phyloP scores from a whole-genome alignment of 805 yeast genomes.

The Lachancea nothofagi region DNA sequence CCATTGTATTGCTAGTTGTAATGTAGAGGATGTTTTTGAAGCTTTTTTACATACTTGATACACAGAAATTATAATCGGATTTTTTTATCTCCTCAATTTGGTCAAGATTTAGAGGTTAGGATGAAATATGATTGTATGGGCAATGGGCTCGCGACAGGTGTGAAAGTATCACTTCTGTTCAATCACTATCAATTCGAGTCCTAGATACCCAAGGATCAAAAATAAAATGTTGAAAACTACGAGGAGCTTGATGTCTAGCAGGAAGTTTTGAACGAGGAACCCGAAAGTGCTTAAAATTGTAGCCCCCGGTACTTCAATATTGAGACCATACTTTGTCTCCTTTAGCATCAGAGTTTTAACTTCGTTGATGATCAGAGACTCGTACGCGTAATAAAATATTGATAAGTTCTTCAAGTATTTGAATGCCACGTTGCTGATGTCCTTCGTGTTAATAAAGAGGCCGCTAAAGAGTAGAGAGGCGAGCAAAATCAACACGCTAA shows the following conservation, averaged over 20 bases:
- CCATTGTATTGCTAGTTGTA: background rate
- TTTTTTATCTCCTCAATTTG: background rate
- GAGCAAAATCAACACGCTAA: slow-evolving; percentile 76
- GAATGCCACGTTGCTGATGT: slow-evolving; percentile 48
- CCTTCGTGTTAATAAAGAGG: slow-evolving; percentile 78
- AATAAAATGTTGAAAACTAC: slow-evolving; percentile 53
- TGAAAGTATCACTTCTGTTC: slow-evolving; percentile 54
- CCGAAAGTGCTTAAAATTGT: slow-evolving; percentile 95
- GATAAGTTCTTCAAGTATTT: slow-evolving; percentile 78
- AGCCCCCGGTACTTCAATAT: slow-evolving; percentile 96
- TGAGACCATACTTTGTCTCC: slow-evolving; percentile 87
- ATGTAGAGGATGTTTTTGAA: background rate
- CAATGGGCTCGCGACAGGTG: too few relatives aligned
- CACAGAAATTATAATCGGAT: background rate
- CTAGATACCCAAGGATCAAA: slow-evolving; percentile 63
- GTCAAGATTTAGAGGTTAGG: background rate
- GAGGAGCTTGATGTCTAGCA: slow-evolving; percentile 59
- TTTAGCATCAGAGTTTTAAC: slow-evolving; percentile 77
- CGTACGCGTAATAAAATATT: slow-evolving; percentile 93
- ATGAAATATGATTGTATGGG: too few relatives aligned
- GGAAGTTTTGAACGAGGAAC: slow-evolving; percentile 72
- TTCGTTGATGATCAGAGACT: slow-evolving; percentile 86
- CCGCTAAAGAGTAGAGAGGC: slow-evolving; percentile 92
- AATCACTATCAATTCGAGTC: slow-evolving; percentile 64
- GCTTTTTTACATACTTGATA: background rate